These are phyloP conservation scores for Fusarium tupiense DNA, from an alignment of 2,329 filamentous ascomycete species.

Conservation along the genomic window DNA sequence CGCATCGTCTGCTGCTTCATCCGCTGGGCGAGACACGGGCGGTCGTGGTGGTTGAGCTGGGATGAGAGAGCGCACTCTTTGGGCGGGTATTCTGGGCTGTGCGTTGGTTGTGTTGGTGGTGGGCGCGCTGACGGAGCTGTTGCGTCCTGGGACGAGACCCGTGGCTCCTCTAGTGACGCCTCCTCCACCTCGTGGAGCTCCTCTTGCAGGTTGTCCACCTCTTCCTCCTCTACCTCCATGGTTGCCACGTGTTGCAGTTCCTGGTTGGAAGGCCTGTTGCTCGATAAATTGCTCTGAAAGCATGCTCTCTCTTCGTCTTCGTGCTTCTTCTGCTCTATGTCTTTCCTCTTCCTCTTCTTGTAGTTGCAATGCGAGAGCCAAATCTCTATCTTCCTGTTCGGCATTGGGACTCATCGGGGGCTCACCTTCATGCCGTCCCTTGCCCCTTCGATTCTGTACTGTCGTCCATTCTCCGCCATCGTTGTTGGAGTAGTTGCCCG, in stretches of 20 bases:
- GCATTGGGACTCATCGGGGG: constrained; percentile 53
- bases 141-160: constrained; percentile 38
- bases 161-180: constrained; percentile 28
- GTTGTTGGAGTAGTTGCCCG: constrained; percentile 28
- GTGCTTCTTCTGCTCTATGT: constrained; percentile 71
- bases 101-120: constrained; percentile 28
- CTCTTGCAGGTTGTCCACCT: constrained; percentile 1
- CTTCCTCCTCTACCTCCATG: constrained; percentile 27
- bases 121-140: constrained; percentile 37
- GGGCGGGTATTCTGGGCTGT: constrained; percentile 35
- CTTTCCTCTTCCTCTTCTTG: constrained; percentile 93
- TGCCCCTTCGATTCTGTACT: constrained; percentile 53
- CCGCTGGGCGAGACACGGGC: constrained; percentile 50
- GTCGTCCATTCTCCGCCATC: constrained; percentile 63
- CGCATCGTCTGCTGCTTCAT: constrained; percentile 59
- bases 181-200: constrained; percentile 25
- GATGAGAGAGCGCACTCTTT: constrained; percentile 56
- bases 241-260: constrained; percentile 38
- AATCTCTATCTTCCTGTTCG: constrained; percentile 83
- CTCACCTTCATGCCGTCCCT: constrained; percentile 39
- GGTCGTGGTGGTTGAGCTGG: constrained; percentile 51
- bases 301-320: constrained; percentile 71
- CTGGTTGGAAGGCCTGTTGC: constrained; percentile 61
- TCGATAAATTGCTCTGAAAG: constrained; percentile 77
- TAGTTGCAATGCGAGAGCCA: constrained; percentile 89